phyloP scores from a whole-genome alignment of 257 asterid genomes.

The Lithospermum erythrorhizon region DNA sequence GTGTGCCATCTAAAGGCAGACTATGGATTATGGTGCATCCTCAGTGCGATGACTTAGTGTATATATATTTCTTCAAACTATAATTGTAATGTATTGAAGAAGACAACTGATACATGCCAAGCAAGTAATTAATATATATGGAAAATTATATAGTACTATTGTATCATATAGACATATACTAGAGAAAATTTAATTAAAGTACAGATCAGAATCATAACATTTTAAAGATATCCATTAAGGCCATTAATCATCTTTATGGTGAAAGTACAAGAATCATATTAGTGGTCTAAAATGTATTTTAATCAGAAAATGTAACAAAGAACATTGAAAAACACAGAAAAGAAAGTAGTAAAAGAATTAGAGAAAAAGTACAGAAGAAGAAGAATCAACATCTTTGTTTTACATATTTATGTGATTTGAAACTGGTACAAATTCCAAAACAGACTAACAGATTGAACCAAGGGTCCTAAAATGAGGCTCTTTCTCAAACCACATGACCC shows the following conservation, averaged over 20 bases:
- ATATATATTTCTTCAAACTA: not conserved
- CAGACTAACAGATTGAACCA: slow-evolving; percentile 7
- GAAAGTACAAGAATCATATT: not conserved
- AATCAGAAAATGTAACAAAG: not conserved
- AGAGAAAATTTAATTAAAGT: no score
- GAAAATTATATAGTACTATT: no score
- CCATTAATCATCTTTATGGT: no score
- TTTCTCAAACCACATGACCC: slow-evolving; percentile 40
- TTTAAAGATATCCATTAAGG: no score
- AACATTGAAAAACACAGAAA: slow-evolving; percentile 11
- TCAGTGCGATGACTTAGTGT: not conserved
- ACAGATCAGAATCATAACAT: no score
- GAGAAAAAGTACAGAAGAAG: slow-evolving; percentile 26
- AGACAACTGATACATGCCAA: not conserved
- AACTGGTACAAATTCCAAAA: slow-evolving; percentile 15
- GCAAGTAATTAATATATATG: not conserved
- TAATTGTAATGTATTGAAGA: no score
- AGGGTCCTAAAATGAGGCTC: slow-evolving; percentile 31
- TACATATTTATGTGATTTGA: slow-evolving; percentile 11
- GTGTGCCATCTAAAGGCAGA: not conserved
- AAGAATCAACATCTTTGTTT: slow-evolving; percentile 32
- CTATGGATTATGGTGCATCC: not conserved
- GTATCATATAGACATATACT: no score
- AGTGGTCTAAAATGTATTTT: not conserved
- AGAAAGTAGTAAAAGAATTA: slow-evolving; percentile 14